Base-by-base conservation (phyloP, 2,329 filamentous ascomycete genomes). In the Aspergillus ustus region DNA sequence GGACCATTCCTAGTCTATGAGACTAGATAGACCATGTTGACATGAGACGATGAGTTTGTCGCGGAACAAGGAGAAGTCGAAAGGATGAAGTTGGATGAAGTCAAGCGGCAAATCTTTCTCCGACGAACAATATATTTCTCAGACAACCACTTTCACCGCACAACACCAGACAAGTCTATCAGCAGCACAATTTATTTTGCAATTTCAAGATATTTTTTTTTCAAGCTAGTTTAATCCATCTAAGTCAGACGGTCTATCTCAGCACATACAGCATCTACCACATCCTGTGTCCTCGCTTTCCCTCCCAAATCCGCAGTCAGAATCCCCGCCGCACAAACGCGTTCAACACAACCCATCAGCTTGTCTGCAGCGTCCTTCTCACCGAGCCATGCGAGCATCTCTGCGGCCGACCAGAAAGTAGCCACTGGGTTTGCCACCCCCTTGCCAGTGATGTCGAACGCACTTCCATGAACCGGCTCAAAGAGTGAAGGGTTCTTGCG, bases 321-420 rank as follows among this genome's bases (percentile, higher is more conserved):
- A 49, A 87, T 73, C 0, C 81, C 82, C 7, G 77, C 70, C 2
- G 82, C 82, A 7, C 83, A 85, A 13, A 89, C 85, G 59, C 83
- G 83, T 71, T 89, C 87, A 9, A 89, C 81, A 22, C 83, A 83
- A 51, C 82, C 78, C 78, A 89, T 84, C 25, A 89, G 72, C 37
- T 76, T 75, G 49, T 83, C 81, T 0, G 86, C 85, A 0, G 85
- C 86, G 20, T 82, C 78, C 29, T 83, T 81, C 61, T 87, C 77
- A 0, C 87, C 87, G 15, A 89, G 69, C 82, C 87, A 88, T 52
- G 82, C 74, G 6, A 89, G 79, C 85, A 91, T 86, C 79, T 90
- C 89, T 5, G 87, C 86, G 0, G 85, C 87, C 0, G 87, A 88
- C 89, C 88, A 91, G 69, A 89, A 88, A 15, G 87, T 87, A 2